Percentiles rank a stretch among this genome's conserved stretches.
Evolutionary conservation across 73 alveolate genomes (phyloP).

Genomic region (Stentor coeruleus): DNA sequence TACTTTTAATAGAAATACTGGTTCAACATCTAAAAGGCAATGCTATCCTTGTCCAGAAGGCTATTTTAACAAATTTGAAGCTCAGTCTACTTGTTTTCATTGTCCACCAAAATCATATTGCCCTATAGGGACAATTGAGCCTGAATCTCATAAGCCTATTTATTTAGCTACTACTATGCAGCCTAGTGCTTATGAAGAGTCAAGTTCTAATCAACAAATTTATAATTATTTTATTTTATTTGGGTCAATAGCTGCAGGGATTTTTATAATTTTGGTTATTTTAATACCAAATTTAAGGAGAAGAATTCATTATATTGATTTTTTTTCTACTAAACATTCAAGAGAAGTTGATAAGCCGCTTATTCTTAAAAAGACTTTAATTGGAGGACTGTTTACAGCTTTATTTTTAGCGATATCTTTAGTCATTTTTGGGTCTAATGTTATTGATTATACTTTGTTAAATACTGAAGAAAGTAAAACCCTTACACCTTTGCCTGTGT

Average conservation of each 20-base stretch:
- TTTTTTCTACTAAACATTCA: background rate
- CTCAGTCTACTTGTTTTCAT: too few species aligned
- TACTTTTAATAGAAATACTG: too few species aligned
- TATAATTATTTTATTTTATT: background rate
- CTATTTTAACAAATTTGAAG: too few species aligned
- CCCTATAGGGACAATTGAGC: too few species aligned
- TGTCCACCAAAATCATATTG: too few species aligned
- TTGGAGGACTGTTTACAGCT: conserved; percentile 2
- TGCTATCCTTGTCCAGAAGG: too few species aligned
- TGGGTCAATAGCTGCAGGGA: background rate
- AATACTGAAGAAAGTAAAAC: background rate
- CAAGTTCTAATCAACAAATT: background rate
- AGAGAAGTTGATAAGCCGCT: background rate
- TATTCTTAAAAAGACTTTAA: background rate
- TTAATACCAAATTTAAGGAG: background rate
- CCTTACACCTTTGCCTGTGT: background rate
- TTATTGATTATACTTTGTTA: too few species aligned
- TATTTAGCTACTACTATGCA: background rate
- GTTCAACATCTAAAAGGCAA: too few species aligned
- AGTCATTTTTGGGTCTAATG: background rate
- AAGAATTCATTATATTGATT: background rate
- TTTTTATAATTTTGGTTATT: background rate
- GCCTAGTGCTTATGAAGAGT: background rate
- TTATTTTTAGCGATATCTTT: background rate
- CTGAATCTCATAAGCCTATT: background rate